phyloP scores from a whole-genome alignment of 352 stramenopile genomes.

The Peronospora belbahrii region DNA sequence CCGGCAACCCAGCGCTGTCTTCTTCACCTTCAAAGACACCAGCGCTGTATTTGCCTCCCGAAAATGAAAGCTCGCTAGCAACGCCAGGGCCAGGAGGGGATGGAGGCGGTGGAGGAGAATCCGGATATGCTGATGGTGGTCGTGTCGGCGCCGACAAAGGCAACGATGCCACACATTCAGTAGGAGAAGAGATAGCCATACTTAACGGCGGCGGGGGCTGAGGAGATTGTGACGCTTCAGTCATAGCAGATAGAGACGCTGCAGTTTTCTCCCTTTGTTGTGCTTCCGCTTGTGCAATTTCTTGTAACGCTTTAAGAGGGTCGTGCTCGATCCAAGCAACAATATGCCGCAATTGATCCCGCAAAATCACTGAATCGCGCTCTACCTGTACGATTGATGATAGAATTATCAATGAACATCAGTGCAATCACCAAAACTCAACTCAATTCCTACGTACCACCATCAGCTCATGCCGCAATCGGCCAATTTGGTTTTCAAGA shows the following conservation, averaged over 20 bases:
- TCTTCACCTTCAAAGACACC: slow-evolving; percentile 7
- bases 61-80: slow-evolving; percentile 6
- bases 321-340: slow-evolving; percentile 68
- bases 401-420: not conserved
- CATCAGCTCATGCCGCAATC: slow-evolving; percentile 42
- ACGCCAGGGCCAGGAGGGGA: slow-evolving; percentile 24
- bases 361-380: slow-evolving; percentile 51
- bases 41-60: not conserved
- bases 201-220: slow-evolving; percentile 18
- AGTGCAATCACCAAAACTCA: not conserved
- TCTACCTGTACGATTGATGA: slow-evolving; percentile 43
- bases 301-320: slow-evolving; percentile 36
- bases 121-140: slow-evolving; percentile 18
- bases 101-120: slow-evolving; percentile 26
- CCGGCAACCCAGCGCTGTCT: slow-evolving; percentile 6
- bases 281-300: slow-evolving; percentile 28
- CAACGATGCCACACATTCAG: slow-evolving; percentile 1
- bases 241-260: slow-evolving; percentile 1
- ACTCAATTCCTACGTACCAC: slow-evolving; percentile 31
- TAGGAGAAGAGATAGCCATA: slow-evolving; percentile 1
- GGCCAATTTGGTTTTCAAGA: slow-evolving; percentile 52
- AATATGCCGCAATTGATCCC: slow-evolving; percentile 60
- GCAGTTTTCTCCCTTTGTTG: slow-evolving; percentile 23
- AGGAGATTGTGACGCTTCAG: slow-evolving; percentile 12
- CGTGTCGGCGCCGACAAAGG: not conserved